Evolutionary conservation across 495 filamentous ascomycete species (phyloP).

Genomic region (Penicillium goetzii): DNA sequence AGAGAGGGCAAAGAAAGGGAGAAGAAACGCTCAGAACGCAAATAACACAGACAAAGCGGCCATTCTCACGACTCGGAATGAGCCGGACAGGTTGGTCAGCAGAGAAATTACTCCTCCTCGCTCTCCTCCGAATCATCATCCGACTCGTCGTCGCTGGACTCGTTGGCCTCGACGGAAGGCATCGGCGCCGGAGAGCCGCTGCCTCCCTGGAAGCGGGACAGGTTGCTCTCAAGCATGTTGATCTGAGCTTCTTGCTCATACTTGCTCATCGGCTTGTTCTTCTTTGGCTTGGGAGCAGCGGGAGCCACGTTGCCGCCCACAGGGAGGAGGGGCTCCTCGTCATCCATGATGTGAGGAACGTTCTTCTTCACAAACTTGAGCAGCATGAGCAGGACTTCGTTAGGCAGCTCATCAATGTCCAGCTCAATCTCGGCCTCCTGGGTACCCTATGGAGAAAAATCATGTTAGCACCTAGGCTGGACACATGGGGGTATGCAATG

Average conservation of each 20-base stretch:
- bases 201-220: slow-evolving; percentile 53
- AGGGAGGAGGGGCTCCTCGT: slow-evolving; percentile 47
- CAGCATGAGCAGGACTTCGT: slow-evolving; percentile 73
- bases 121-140: slow-evolving; percentile 58
- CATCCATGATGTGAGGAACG: slow-evolving; percentile 57
- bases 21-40: slow-evolving; percentile 36
- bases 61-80: slow-evolving; percentile 5
- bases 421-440: slow-evolving; percentile 87
- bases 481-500: background rate
- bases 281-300: slow-evolving; percentile 74
- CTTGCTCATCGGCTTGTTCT: slow-evolving; percentile 99
- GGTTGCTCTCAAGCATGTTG: slow-evolving; percentile 67
- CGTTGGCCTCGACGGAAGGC: slow-evolving; percentile 51
- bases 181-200: slow-evolving; percentile 46
- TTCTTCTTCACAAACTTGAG: slow-evolving; percentile 75
- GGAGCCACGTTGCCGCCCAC: slow-evolving; percentile 54
- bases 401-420: slow-evolving; percentile 82
- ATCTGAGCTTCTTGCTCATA: slow-evolving; percentile 89
- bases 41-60: slow-evolving; percentile 23
- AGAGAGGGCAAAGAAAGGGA: slow-evolving; percentile 10
- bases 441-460: slow-evolving; percentile 51
- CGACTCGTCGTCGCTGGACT: slow-evolving; percentile 54
- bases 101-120: slow-evolving; percentile 53
- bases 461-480: slow-evolving; percentile 21
- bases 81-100: background rate